Base-by-base conservation (phyloP, 495 filamentous ascomycete genomes). In the Amphirosellinia nigrospora region DNA sequence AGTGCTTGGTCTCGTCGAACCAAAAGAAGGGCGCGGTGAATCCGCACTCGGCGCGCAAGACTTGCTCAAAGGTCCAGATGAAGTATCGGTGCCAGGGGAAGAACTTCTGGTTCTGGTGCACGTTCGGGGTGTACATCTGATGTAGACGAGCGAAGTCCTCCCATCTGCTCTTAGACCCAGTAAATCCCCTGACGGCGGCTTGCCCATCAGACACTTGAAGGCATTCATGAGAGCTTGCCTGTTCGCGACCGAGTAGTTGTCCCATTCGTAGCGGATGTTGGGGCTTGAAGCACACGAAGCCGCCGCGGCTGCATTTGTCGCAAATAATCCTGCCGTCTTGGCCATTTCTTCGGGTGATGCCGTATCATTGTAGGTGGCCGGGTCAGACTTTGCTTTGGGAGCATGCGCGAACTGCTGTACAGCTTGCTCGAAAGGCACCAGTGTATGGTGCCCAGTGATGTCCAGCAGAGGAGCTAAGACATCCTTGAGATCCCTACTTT, bases 1-100 rank as follows among this genome's bases (percentile, higher is more conserved):
- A 8, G 32, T 71, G 69, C 69, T 71, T 71, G 53, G 62, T 66
- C 69, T 71, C 69, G 62, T 71, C 69, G n/a, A 65, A 71, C 69
- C 69, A 71, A 30, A 61, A 50, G n/a, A 71, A 61, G 30, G 69
- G 52, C 9, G 52, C 52, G 52, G 46, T 21, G 32, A 66, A 71
- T n/a, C 86, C 85, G 74, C 88, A 90, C 68, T 90, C 87, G 34
- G 83, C 80, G 41, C 84, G 81, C 21, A 90, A 74, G 8, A 85
- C 84, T 71, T 85, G 79, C 72, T 89, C 88, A 72, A 86, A 89
- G 28, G 77, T 76, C 73, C 75, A 85, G 61, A 81, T 81, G 75
- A 85, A 89, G 73, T 88, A 86, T 10, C 87, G 80, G 76, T 89
- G 88, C 86, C 87, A 90, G 13, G 82, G 74, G 16, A 89, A 74